Base-by-base conservation (phyloP, 805 yeast species). In the Monosporozyma solicola region DNA sequence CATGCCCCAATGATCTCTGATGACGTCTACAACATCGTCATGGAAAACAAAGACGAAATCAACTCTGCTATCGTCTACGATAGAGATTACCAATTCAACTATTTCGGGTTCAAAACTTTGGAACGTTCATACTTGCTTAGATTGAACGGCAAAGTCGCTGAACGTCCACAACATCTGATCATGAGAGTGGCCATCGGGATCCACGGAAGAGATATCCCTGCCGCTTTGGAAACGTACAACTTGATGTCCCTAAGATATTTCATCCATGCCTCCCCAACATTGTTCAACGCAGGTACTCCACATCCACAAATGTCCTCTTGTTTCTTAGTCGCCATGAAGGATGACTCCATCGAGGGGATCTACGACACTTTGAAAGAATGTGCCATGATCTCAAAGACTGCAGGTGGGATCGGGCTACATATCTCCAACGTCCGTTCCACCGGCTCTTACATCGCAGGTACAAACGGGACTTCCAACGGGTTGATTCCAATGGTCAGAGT, bases 331-430 rank as follows among this genome's bases (percentile, higher is more conserved):
- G 92, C 90, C 22, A 88, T 88, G 90, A 81, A 83, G 62, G 95
- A 87, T 47, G 98, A 92, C 68, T 90, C 97, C 3, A 87, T 91
- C 52, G 96, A 92, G 57, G 97, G 97, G 27, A 91, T 91, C 45
- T 91, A 85, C 65, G 87, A 86, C 54, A 88, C 97, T 3, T 76
- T 91, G 48, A 85, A 90, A 69, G 82, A 85, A 55, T 79, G 94
- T 58, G 97, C 98, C 3, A 73, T 89, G 64, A 91, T 91, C 47
- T 88, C 96, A 48, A 91, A 91, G 71, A 80, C 92, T 32, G 90
- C 97, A 4, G 98, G 98, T 51, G 98, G 98, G 51, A 81, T 91
- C 55, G 98, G 98, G n/a, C 70, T 91, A 50, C 94, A 89, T 67
- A 80, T 87, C 47, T 90, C 87, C 63, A 85, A 90, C 68, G 84